Conservation (phyloP, 2,329 filamentous ascomycete genomes). For the Colletotrichum echinochloae region DNA sequence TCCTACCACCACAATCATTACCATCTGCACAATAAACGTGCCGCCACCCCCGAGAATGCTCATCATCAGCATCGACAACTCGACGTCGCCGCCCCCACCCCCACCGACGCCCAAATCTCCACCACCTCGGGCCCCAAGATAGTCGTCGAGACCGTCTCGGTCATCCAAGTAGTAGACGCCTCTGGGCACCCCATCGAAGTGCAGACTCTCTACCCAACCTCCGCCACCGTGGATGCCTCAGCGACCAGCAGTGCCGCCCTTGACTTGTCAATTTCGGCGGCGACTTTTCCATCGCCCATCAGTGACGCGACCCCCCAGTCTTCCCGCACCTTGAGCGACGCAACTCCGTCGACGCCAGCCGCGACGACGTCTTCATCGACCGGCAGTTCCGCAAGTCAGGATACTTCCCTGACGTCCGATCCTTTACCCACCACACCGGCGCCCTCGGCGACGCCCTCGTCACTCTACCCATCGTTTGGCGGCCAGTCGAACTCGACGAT, state of each 20-base stretch:
- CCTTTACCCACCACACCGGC: conserved; percentile 45
- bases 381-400: conserved; percentile 41
- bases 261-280: conserved; percentile 27
- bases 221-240: conserved; percentile 53
- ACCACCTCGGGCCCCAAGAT: conserved; percentile 47
- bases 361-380: conserved; percentile 45
- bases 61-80: conserved; percentile 46
- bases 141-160: conserved; percentile 66
- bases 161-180: conserved; percentile 65
- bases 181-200: conserved; percentile 58
- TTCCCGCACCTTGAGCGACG: conserved; percentile 13
- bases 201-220: conserved; percentile 56
- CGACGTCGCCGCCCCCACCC: conserved; percentile 43
- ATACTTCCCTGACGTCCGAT: conserved; percentile 47
- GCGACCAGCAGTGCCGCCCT: conserved; percentile 26
- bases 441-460: conserved; percentile 28
- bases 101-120: conserved; percentile 39
- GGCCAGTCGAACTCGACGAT: conserved; percentile 44
- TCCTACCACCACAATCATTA: conserved; percentile 49
- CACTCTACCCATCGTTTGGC: conserved; percentile 36
- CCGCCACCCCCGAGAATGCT: conserved; percentile 45
- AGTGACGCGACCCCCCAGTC: conserved; percentile 18
- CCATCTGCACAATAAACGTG: conserved; percentile 46
- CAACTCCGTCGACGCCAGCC: conserved; percentile 32
- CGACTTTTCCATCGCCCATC: conserved; percentile 10